Evolutionary conservation across 139 green algal species (phyloP).

Genomic region (Chlamydomonas sphaeroides): DNA sequence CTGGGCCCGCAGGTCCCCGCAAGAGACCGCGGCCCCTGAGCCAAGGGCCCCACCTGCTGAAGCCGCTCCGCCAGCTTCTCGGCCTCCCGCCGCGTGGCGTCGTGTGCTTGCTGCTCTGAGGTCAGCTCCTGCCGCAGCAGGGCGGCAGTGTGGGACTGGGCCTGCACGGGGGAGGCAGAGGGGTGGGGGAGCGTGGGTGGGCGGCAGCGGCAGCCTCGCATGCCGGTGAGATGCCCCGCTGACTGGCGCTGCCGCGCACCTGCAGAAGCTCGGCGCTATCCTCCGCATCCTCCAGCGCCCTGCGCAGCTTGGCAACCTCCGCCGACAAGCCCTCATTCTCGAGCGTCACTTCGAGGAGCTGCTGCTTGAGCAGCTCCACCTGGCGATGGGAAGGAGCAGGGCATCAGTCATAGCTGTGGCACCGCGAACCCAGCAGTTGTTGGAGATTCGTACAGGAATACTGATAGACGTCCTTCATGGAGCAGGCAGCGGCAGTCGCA

Average conservation of each 20-base stretch:
- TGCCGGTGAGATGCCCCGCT: no score
- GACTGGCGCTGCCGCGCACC: neutral
- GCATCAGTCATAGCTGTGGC: no score
- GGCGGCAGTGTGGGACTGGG: slow-evolving; percentile 39
- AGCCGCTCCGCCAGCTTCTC: slow-evolving; percentile 1
- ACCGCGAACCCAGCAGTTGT: no score
- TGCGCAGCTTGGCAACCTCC: slow-evolving; percentile 15
- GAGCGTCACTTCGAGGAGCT: slow-evolving; percentile 32
- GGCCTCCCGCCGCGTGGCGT: slow-evolving; percentile 13
- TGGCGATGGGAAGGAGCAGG: no score
- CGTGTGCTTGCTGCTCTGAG: slow-evolving; percentile 12
- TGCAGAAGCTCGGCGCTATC: slow-evolving; percentile 33
- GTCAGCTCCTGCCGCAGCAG: slow-evolving; percentile 41
- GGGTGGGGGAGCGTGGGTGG: no score
- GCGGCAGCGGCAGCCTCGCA: no score
- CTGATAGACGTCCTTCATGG: no score
- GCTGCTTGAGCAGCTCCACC: slow-evolving; percentile 42
- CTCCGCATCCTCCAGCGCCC: slow-evolving; percentile 33
- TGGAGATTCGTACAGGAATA: no score
- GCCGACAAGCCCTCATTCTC: slow-evolving; percentile 28
- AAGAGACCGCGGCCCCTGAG: no score
- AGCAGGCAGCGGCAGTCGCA: no score
- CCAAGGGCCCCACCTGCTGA: slow-evolving; percentile 8
- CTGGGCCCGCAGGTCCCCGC: no score
- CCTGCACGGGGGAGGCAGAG: slow-evolving; percentile 1